Conservation (phyloP, 2,329 filamentous ascomycete species). For the Phyllosticta citrichinensis region DNA sequence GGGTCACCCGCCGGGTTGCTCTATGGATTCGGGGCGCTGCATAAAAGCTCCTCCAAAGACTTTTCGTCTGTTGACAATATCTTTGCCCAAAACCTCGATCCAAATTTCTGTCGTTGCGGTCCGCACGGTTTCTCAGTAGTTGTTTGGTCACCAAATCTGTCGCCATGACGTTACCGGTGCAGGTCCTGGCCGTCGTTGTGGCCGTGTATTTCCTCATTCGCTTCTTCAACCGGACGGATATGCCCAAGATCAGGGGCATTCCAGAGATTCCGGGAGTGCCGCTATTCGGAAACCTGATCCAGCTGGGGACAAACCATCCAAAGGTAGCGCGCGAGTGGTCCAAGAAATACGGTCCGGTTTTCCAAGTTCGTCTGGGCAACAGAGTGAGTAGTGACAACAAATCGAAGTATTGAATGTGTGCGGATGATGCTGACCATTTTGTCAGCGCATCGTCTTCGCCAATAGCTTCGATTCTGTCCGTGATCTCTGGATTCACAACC, state of each 20-base stretch:
- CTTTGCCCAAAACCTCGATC: too few species aligned
- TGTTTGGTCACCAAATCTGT: neutral
- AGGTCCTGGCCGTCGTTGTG: constrained; percentile 32
- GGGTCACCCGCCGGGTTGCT: too few species aligned
- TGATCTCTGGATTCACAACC: constrained; percentile 68
- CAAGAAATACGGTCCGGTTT: constrained; percentile 41
- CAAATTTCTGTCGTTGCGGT: neutral
- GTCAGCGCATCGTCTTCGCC: constrained; percentile 62
- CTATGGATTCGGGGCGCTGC: too few species aligned
- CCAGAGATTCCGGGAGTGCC: constrained; percentile 39
- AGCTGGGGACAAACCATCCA: constrained; percentile 38
- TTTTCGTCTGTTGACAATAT: too few species aligned
- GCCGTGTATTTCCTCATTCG: constrained; percentile 31
- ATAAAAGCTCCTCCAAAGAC: too few species aligned
- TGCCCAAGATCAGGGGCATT: constrained; percentile 38
- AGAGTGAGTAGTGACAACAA: constrained; percentile 34
- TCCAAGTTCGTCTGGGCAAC: constrained; percentile 52
- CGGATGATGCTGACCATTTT: neutral
- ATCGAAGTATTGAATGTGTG: neutral
- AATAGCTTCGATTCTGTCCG: constrained; percentile 68
- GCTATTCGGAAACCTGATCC: constrained; percentile 36
- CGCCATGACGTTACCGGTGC: constrained; percentile 30
- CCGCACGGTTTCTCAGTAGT: neutral
- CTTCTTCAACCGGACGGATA: constrained; percentile 36
- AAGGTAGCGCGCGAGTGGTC: constrained; percentile 36